Evolutionary conservation across 2,329 filamentous ascomycete genomes (phyloP), one percentile per base, ranked within the genome.

Genomic region (Aspergillus tubingensis): DNA sequence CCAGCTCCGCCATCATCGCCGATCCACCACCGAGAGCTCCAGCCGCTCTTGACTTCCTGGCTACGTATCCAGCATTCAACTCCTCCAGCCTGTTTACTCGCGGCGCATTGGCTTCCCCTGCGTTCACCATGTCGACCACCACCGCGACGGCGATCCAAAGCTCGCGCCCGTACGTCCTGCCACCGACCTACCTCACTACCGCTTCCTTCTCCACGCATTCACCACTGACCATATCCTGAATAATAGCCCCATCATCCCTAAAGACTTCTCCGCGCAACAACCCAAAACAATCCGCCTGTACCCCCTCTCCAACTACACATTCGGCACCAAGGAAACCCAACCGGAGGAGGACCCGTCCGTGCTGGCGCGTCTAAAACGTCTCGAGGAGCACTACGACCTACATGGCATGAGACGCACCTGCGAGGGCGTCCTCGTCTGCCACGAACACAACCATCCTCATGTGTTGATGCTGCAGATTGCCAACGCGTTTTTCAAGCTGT

Each of bases 401-500:
- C 88, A 98, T 82, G 95, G 95, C 72, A 99, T 99, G 95, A 89
- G 95, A 60, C 89, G 95, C 58, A 98, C 95, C 17, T 97, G 94
- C 78, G 95, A 99, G 80, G 95, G 93, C 70, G 92, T 99, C 69
- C 85, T 99, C 51, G 92, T 99, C 68, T 99, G 95, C 81, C 95
- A 99, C 77, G 95, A 99, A 80, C 94, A 98, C 83, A 98, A 97
- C 80, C 95, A 98, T 78, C 95, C 95, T 13, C 95, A 99, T 78
- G 96, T 99, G 65, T 82, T 99, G 67, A 98, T 99, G 95, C 85
- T 99, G 65, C 95, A 99, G 83, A 99, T 99, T 72, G 95, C 95
- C 56, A 99, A 99, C 77, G 94, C 95, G 23, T 99, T 99, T 82
- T 99, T 99, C 83, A 99, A 99, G 81, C 86, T 99, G 76, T 88